Evolutionary conservation across 2,329 filamentous ascomycete species (phyloP), one percentile per base, ranked within the genome.

Genomic region (Apiospora koreana): DNA sequence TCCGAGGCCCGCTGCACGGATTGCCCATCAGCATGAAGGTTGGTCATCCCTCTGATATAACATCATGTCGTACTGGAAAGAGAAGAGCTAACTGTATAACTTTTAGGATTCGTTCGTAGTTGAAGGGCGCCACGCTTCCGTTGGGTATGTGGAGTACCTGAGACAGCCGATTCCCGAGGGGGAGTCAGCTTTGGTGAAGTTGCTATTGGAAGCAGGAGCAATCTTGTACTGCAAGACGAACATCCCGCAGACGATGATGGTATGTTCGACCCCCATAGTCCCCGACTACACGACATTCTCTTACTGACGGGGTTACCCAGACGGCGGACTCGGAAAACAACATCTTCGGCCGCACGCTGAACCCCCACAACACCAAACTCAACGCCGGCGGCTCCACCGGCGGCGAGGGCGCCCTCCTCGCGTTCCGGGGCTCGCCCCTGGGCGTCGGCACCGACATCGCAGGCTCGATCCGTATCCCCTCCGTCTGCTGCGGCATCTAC

Each of bases 1-100:
- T 84, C 0, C 72, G 86, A 1, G 90, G 91, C 0, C 88, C 89
- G 5, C 81, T 93, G 7, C 90, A 92, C 78, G 91, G 90, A 2
- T 80, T 90, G 0, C 88, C 88, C 0, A 81, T 90, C 28, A 74
- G 71, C 23, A 68, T 76, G 64, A 83, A 81, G 73, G 75, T 74
- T 18, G 35, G 65, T 16, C 31, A 23, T n/a, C 50, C 38, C 16
- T 21, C 31, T 18, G 7, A 25, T n/a, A 23, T 9, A 4, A 16
- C 16, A n/a, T 3, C 9, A 1, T 21, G 7, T 3, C 23, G 14
- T 18, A 16, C 2, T 18, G 5, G n/a, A n/a, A 6, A 14, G 3
- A 1, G 14, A 3, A 21, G 2, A 21, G 76, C 28, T 31, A 31
- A 28, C 69, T 69, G 72, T n/a, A 77, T 62, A 86, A 1, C 12